Percentiles rank a stretch among this genome's conserved stretches.
phyloP scores from a whole-genome alignment of 176 grass and related monocot species.

The Dendrocalamus sinicus region DNA sequence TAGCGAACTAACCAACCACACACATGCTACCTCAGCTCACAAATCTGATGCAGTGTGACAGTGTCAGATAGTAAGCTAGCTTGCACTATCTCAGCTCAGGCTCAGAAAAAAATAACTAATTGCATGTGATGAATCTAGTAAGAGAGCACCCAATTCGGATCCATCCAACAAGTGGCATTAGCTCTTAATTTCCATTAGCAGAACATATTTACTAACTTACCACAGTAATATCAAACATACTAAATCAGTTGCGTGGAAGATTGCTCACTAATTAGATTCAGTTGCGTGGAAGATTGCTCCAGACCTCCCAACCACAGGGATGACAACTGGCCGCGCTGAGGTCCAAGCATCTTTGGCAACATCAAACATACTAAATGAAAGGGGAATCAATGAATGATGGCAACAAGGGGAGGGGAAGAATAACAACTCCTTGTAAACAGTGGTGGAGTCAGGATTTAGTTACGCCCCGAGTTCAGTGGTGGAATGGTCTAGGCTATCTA shows the following conservation, averaged over 20 bases:
- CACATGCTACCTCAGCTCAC: neutral
- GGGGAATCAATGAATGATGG: too few relatives aligned
- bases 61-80: too few relatives aligned
- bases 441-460: too few relatives aligned
- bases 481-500: too few relatives aligned
- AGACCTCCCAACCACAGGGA: constrained; percentile 11
- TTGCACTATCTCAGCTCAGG: neutral
- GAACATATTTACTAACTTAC: neutral
- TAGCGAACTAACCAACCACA: neutral
- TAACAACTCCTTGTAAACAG: too few relatives aligned
- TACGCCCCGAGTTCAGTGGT: too few relatives aligned
- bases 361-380: neutral
- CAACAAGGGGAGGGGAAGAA: too few relatives aligned
- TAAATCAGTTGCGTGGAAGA: too few relatives aligned
- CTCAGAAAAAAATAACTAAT: neutral
- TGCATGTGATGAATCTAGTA: neutral
- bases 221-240: neutral
- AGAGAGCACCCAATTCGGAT: neutral
- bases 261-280: constrained; percentile 16
- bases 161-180: neutral
- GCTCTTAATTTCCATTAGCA: neutral
- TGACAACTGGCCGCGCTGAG: neutral
- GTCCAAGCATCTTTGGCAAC: neutral
- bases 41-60: neutral
- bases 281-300: constrained; percentile 21